These are phyloP conservation scores for Colletotrichum limetticola DNA, from an alignment of 2,329 filamentous ascomycete genomes.

Conservation along the genomic window DNA sequence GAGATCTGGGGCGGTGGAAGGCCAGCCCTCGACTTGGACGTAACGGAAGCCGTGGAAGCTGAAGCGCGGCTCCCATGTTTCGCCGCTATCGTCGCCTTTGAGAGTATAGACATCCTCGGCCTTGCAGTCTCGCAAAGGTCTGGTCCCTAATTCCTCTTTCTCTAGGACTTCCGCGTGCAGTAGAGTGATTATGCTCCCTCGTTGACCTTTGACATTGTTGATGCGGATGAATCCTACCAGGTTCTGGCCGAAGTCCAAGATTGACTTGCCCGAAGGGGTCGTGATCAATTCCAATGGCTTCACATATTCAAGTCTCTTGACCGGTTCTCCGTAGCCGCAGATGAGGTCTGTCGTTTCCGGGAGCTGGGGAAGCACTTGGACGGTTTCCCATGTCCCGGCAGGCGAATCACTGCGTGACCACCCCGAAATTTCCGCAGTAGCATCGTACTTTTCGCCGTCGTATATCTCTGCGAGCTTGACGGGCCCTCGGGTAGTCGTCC, in stretches of 20 bases:
- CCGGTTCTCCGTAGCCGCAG: constrained; percentile 22
- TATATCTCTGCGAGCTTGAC: constrained; percentile 31
- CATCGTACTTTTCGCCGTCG: constrained; percentile 34
- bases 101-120: constrained; percentile 47
- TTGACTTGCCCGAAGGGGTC: constrained; percentile 47
- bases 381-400: background rate
- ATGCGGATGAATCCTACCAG: constrained; percentile 49
- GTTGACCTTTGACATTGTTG: constrained; percentile 35
- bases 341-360: background rate
- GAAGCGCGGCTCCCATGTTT: constrained; percentile 55
- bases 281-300: constrained; percentile 42
- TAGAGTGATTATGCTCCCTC: constrained; percentile 44
- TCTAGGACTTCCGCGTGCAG: constrained; percentile 56
- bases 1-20: background rate
- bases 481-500: constrained; percentile 12
- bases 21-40: constrained; percentile 54
- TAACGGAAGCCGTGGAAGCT: constrained; percentile 65
- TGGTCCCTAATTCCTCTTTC: constrained; percentile 49
- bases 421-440: constrained; percentile 1
- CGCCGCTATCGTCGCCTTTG: constrained; percentile 36
- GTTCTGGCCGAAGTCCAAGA: constrained; percentile 58
- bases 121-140: constrained; percentile 50
- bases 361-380: background rate
- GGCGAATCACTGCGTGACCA: constrained; percentile 7
- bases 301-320: constrained; percentile 41